Evolutionary conservation across 2,329 filamentous ascomycete species (phyloP).

Genomic region (Pseudogymnoascus sp.): DNA sequence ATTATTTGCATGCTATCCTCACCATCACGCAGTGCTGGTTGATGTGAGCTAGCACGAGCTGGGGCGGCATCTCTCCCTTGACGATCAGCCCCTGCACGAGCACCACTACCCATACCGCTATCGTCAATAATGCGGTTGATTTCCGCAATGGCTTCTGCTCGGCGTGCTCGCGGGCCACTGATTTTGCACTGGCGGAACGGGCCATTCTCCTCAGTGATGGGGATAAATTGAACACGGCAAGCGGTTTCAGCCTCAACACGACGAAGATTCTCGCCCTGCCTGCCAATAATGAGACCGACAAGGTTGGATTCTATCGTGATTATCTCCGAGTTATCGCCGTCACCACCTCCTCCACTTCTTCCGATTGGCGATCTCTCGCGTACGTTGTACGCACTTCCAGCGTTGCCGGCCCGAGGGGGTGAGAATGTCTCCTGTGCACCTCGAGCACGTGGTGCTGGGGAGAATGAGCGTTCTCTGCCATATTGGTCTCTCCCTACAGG

Average conservation of each 20-base stretch:
- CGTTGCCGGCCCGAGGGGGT: conserved; percentile 44
- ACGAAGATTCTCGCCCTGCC: conserved; percentile 80
- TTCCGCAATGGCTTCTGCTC: conserved; percentile 70
- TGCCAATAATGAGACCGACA: conserved; percentile 83
- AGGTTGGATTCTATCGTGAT: conserved; percentile 81
- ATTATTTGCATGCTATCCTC: conserved; percentile 88
- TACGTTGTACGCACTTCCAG: conserved; percentile 34
- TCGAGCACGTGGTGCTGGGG: conserved; percentile 51
- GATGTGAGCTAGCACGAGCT: conserved; percentile 26
- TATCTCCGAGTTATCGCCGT: conserved; percentile 67
- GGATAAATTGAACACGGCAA: conserved; percentile 82
- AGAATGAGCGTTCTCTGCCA: conserved; percentile 66
- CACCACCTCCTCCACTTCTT: conserved; percentile 30
- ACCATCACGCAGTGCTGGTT: conserved; percentile 58
- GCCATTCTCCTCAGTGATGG: conserved; percentile 62
- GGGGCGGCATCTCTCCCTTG: conserved; percentile 29
- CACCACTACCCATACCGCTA: conserved; percentile 55
- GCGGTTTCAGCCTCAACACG: conserved; percentile 76
- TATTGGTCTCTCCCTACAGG: conserved; percentile 45
- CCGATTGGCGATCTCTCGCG: conserved; percentile 53
- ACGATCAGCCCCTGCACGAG: conserved; percentile 35
- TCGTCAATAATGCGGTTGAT: conserved; percentile 87
- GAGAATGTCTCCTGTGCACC: conserved; percentile 47
- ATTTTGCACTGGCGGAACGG: conserved; percentile 79
- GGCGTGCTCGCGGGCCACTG: conserved; percentile 61